Evolutionary conservation across 2,329 filamentous ascomycete species (phyloP).

Genomic region (Trichoderma breve): DNA sequence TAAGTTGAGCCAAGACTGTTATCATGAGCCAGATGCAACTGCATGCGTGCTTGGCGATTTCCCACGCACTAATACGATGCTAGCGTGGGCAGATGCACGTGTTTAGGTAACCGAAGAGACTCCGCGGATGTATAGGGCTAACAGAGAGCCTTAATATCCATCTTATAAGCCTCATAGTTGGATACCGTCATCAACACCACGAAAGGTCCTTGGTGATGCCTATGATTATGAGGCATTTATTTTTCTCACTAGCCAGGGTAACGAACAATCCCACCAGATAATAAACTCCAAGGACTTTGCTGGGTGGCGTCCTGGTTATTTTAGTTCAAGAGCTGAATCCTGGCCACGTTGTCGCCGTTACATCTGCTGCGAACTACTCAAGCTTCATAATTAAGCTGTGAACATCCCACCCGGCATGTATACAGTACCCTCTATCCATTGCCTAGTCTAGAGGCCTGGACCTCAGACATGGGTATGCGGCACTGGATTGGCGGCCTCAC

Average conservation of each 20-base stretch:
- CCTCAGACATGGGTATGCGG: neutral
- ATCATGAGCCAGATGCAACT: neutral
- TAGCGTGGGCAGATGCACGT: neutral
- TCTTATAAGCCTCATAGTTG: neutral
- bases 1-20: neutral
- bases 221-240: conserved; percentile 1
- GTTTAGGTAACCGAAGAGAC: neutral
- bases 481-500: neutral
- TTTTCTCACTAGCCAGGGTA: neutral
- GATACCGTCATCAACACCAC: neutral
- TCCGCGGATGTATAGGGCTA: neutral
- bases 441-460: neutral
- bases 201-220: neutral
- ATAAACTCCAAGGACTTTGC: neutral
- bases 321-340: neutral
- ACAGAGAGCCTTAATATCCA: neutral
- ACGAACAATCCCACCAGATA: neutral
- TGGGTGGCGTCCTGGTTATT: neutral
- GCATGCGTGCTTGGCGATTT: neutral
- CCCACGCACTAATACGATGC: neutral
- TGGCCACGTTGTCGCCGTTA: neutral
- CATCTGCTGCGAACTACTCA: neutral
- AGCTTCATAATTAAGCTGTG: neutral
- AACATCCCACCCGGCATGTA: neutral
- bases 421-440: neutral